These are phyloP conservation scores for Schizophyllum amplum DNA, from an alignment of 1,284 basidiomycete genomes.

Conservation along the genomic window DNA sequence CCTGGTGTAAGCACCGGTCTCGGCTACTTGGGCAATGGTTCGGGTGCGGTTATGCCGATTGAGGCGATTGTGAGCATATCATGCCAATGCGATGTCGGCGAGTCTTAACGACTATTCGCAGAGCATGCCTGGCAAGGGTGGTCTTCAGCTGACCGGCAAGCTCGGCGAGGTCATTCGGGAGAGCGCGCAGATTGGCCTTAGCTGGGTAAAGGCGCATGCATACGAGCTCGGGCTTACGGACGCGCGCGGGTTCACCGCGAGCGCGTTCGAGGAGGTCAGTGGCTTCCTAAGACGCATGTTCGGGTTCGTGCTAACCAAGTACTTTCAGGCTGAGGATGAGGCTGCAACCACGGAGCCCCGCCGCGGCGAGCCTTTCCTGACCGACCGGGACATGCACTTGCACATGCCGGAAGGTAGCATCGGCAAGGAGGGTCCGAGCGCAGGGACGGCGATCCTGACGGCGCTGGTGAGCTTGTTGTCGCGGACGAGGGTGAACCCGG, in stretches of 20 bases:
- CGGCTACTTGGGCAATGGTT: conserved; percentile 94
- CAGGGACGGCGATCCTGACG: conserved; percentile 87
- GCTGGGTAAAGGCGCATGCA: conserved; percentile 90
- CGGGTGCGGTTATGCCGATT: conserved; percentile 94
- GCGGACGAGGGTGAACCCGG: conserved; percentile 72
- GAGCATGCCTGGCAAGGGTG: conserved; percentile 91
- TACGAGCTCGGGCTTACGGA: conserved; percentile 80
- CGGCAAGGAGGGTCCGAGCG: conserved; percentile 96
- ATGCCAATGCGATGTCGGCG: not conserved
- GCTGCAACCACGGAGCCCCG: conserved; percentile 16
- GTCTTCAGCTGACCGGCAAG: conserved; percentile 89
- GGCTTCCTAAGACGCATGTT: too few species aligned
- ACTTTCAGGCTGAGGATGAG: not conserved
- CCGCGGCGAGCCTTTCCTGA: conserved; percentile 66
- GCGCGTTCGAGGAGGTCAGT: not conserved
- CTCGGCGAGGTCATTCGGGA: conserved; percentile 97
- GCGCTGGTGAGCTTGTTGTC: conserved; percentile 91
- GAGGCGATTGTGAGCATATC: conserved; percentile 72
- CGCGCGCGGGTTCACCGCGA: not conserved
- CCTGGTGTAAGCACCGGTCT: conserved; percentile 92
- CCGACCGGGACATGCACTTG: conserved; percentile 82
- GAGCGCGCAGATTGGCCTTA: conserved; percentile 88
- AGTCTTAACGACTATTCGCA: conserved; percentile 22
- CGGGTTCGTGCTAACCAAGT: too few species aligned
- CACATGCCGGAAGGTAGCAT: conserved; percentile 98